Evolutionary conservation across 2,329 filamentous ascomycete species (phyloP).

Genomic region (Pestalotiopsis sp.): DNA sequence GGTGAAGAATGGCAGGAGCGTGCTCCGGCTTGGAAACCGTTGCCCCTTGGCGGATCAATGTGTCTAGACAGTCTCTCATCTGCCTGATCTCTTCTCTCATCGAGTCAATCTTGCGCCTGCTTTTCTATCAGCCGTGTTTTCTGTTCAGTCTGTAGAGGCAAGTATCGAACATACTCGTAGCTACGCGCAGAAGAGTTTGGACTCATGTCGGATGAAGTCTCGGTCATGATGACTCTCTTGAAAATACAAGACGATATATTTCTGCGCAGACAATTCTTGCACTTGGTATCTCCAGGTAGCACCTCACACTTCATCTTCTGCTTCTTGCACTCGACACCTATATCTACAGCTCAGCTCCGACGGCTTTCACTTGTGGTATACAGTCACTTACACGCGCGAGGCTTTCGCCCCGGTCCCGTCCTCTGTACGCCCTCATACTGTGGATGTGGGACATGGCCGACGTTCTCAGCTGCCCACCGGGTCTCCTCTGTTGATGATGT

Average conservation of each 20-base stretch:
- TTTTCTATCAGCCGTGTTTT: background rate
- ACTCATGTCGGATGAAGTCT: conserved; percentile 36
- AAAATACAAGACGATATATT: conserved; percentile 42
- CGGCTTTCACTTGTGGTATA: background rate
- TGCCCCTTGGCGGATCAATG: conserved; percentile 17
- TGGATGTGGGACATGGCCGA: background rate
- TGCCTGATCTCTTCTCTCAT: conserved; percentile 26
- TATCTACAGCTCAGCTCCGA: background rate
- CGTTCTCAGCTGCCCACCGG: background rate
- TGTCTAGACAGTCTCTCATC: conserved; percentile 26
- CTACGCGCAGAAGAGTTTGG: background rate
- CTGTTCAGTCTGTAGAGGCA: background rate
- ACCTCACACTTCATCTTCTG: conserved; percentile 52
- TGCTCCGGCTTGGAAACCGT: background rate
- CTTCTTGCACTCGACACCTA: conserved; percentile 47
- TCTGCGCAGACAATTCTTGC: conserved; percentile 44
- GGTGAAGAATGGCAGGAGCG: background rate
- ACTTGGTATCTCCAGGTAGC: conserved; percentile 39
- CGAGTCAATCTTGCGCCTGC: conserved; percentile 23
- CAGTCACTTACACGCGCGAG: background rate
- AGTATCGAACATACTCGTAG: background rate
- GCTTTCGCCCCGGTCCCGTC: conserved; percentile 15
- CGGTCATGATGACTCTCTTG: conserved; percentile 27
- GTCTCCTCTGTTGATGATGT: background rate
- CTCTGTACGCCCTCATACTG: conserved; percentile 18